phyloP scores from a whole-genome alignment of 2,329 filamentous ascomycete genomes.

The Pyrenophora seminiperda region DNA sequence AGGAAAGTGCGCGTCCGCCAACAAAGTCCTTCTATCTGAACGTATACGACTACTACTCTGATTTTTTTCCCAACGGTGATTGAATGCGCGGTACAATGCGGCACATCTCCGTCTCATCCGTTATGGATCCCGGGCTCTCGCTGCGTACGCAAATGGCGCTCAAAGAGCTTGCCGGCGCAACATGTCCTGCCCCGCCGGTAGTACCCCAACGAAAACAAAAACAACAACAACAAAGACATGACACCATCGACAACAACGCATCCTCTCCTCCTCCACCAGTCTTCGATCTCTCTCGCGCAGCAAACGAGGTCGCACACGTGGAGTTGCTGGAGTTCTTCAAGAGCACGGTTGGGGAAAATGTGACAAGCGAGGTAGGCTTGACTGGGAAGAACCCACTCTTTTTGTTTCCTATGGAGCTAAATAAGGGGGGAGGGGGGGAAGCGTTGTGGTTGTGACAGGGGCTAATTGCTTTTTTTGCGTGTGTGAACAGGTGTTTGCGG shows the following conservation, averaged over 20 bases:
- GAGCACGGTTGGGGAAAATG: constrained; percentile 30
- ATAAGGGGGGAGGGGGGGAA: no score
- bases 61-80: not conserved
- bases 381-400: no score
- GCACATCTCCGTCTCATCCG: constrained; percentile 1
- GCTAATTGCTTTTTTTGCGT: not conserved
- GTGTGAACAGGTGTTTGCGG: constrained; percentile 25
- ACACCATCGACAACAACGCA: constrained; percentile 3
- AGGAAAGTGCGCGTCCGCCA: not conserved
- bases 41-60: not conserved
- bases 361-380: constrained; percentile 19
- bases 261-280: constrained; percentile 6
- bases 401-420: no score
- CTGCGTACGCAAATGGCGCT: constrained; percentile 27
- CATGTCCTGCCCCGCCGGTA: constrained; percentile 13
- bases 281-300: constrained; percentile 34
- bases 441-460: not conserved
- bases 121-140: constrained; percentile 38
- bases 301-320: constrained; percentile 35
- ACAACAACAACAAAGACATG: not conserved
- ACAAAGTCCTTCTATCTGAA: not conserved
- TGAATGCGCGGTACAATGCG: constrained; percentile 8
- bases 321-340: constrained; percentile 39
- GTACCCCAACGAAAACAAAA: constrained; percentile 11
- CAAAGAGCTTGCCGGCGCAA: constrained; percentile 18